Base-by-base conservation (phyloP, 495 filamentous ascomycete genomes). In the Aspergillus indologenus region DNA sequence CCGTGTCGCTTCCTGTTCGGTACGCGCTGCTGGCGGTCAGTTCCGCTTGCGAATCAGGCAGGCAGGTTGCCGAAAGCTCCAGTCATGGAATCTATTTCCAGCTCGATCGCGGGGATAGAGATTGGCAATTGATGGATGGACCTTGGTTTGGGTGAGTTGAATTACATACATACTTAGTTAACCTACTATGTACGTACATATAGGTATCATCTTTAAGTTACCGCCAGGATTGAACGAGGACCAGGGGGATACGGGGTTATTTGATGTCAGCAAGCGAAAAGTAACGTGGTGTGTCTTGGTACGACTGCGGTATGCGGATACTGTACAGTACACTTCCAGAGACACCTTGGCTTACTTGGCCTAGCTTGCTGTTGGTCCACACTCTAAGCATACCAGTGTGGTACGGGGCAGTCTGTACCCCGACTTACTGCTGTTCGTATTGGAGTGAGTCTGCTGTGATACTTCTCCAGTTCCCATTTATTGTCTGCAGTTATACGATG, bases 361-460 rank as follows among this genome's bases (percentile, higher is more conserved):
- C 34, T 40, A 40, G 34, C 34, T 40, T 40, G 7, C 12, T 11
- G 5, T 29, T 50, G n/a, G 22, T 50, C 47, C 22, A 2, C 22
- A 40, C 34, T 11, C 34, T 40, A 40, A 40, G 34, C 34, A 40
- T 40, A 40, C 5, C 6, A 11, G 15, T 22, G 47, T 50, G 15
- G 47, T 24, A 50, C 47, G 26, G 47, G 15, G 7, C 7, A 24
- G 22, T 15, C 47, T 23, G 21, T 50, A 50, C 47, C 21, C 21
- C 22, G 47, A 50, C 47, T 40, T 15, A 48, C 47, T 50, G 47
- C 47, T 50, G 12, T 21, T 12, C 29, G 47, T 24, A 50, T 29
- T 50, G 21, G 47, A 22, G 47, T 50, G 21, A 50, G 5, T 26
- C 47, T 50, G 47, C 47, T 26, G 47, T 50, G 47, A 50, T 12